phyloP scores from a whole-genome alignment of 2,329 filamentous ascomycete species.

The Knufia fluminis region DNA sequence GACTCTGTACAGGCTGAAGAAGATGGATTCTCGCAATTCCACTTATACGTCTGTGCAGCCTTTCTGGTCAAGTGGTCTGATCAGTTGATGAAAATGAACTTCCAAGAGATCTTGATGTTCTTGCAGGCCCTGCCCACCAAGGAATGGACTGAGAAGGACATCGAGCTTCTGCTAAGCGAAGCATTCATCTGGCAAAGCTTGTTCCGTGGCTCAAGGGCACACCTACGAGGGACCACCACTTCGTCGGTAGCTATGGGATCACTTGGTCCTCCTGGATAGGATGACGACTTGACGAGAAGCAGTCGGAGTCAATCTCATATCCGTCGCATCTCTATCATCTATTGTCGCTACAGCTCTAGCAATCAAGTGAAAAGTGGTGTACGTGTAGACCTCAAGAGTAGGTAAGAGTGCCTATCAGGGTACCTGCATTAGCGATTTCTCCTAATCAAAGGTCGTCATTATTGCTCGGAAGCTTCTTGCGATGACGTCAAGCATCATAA shows the following conservation, averaged over 20 bases:
- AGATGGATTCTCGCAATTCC: constrained; percentile 95
- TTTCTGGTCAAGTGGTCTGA: constrained; percentile 98
- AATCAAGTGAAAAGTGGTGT: background rate
- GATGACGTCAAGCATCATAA: background rate
- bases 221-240: constrained; percentile 48
- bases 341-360: too few relatives aligned
- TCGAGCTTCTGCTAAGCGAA: constrained; percentile 88
- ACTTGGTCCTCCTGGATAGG: constrained; percentile 19
- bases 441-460: background rate
- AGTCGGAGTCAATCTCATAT: background rate
- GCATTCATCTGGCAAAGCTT: constrained; percentile 98
- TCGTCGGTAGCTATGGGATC: constrained; percentile 16
- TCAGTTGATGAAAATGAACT: constrained; percentile 87
- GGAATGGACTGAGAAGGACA: constrained; percentile 95
- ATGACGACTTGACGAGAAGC: background rate
- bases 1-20: constrained; percentile 67
- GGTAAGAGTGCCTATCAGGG: background rate
- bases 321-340: background rate
- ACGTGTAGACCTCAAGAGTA: background rate
- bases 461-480: too few relatives aligned
- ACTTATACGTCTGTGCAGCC: constrained; percentile 94
- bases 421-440: background rate
- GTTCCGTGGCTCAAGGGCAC: constrained; percentile 88
- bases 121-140: constrained; percentile 86
- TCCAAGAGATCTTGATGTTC: constrained; percentile 97